Base-by-base conservation (phyloP, 2,329 filamentous ascomycete genomes). In the Lithohypha guttulata region DNA sequence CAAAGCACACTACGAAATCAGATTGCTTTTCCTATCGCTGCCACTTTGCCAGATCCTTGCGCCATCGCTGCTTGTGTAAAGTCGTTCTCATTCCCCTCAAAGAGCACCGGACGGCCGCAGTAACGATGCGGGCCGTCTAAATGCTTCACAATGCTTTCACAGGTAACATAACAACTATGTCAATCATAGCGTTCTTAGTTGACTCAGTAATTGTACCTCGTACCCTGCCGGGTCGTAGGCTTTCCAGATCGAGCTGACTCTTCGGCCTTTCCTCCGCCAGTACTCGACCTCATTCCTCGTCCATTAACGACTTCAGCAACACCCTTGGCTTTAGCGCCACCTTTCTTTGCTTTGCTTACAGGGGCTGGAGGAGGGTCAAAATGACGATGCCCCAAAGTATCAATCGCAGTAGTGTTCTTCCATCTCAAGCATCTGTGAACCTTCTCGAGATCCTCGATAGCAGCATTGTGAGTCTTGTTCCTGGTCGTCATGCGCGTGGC, bases 351-450 rank as follows among this genome's bases (percentile, higher is more conserved):
- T 20, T 56, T 60, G 32, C 53, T 60, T 40, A 61, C 61, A 50
- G 67, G 71, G 34, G 61, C 59, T 42, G 69, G 67, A 20, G 68
- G 67, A 40, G 72, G 68, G 43, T 80, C 75, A 13, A 68, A 65
- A 53, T 81, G 77, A 26, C 71, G 63, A 56, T 79, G 70, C 2
- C 76, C 75, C 31, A 71, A 55, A 35, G 77, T 68, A 2, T 66
- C 61, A 6, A 77, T 49, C 23, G 77, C 77, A 38, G 71, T 74
- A 11, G 63, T 68, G 52, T 84, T 84, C 42, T 64, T 69, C 80
- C 80, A 84, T 22, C 64, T 64, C 31, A 81, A 59, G 53, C 79
- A 83, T 36, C 74, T 67, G 52, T 76, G 69, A 49, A 61, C 59
- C n/a, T 60, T 59, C 21, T 65, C 66, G 10, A 71, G 66, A 34